phyloP scores from a whole-genome alignment of 108 stramenopile genomes.

The Nitzschia palea region DNA sequence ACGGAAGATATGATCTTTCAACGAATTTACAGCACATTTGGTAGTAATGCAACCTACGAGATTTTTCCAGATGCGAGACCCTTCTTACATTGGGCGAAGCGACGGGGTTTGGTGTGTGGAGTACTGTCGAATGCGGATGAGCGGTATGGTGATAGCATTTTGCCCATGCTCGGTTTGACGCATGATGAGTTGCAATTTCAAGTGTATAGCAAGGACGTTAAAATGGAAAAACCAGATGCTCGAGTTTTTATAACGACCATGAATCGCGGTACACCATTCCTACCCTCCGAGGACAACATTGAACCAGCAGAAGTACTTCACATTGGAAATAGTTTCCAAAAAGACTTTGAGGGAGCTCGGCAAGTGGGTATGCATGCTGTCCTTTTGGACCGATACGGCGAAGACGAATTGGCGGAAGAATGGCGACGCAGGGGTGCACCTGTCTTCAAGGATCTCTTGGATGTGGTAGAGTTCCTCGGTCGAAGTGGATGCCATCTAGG shows the following conservation, averaged over 20 bases:
- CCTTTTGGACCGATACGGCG: conserved; percentile 62
- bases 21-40: conserved; percentile 66
- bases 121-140: conserved; percentile 77
- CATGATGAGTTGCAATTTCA: conserved; percentile 64
- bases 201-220: conserved; percentile 63
- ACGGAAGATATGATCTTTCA: conserved; percentile 64
- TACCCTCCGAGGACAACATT: conserved; percentile 25
- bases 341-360: conserved; percentile 70
- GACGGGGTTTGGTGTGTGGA: conserved; percentile 58
- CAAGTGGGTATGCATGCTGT: conserved; percentile 62
- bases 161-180: conserved; percentile 73
- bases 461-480: conserved; percentile 69
- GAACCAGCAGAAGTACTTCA: conserved; percentile 47
- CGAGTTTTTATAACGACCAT: conserved; percentile 58
- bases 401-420: conserved; percentile 52
- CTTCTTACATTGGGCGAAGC: conserved; percentile 60
- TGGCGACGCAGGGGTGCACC: conserved; percentile 65
- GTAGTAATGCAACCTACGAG: conserved; percentile 51
- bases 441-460: conserved; percentile 68
- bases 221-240: conserved; percentile 56
- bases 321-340: conserved; percentile 63
- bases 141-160: conserved; percentile 68
- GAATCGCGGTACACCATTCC: conserved; percentile 43
- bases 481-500: conserved; percentile 38
- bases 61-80: conserved; percentile 63